Evolutionary conservation across 306 rosid genomes (phyloP).

Genomic region (Castanea sativa): DNA sequence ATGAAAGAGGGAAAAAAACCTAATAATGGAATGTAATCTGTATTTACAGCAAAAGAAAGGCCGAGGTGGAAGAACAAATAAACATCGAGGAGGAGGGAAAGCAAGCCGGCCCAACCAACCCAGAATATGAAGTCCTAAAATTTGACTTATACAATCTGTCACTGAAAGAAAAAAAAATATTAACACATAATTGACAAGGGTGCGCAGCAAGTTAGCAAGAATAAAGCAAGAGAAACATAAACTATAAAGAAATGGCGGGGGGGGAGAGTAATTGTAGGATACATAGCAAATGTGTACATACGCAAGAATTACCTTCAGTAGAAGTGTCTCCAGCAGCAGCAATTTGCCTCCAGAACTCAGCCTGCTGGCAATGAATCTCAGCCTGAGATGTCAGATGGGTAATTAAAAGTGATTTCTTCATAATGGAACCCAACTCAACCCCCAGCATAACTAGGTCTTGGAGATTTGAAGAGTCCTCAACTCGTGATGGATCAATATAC

Average conservation of each 20-base stretch:
- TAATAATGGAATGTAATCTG: background rate
- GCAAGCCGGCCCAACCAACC: slow-evolving; percentile 22
- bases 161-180: background rate
- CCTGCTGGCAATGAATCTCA: background rate
- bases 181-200: background rate
- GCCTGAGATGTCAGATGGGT: background rate
- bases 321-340: background rate
- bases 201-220: background rate
- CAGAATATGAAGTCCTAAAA: background rate
- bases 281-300: background rate
- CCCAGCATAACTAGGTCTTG: background rate
- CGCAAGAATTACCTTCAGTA: slow-evolving; percentile 8
- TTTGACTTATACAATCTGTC: background rate
- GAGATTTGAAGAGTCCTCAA: background rate
- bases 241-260: background rate
- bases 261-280: background rate
- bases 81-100: slow-evolving; percentile 26
- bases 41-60: slow-evolving; percentile 20
- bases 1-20: background rate
- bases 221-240: background rate
- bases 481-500: background rate
- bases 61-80: slow-evolving; percentile 6
- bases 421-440: background rate
- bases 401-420: background rate
- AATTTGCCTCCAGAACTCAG: slow-evolving; percentile 16